Evolutionary conservation across 352 stramenopile genomes (phyloP), one percentile per base, ranked within the genome.

Genomic region (Blastocystis sp.): DNA sequence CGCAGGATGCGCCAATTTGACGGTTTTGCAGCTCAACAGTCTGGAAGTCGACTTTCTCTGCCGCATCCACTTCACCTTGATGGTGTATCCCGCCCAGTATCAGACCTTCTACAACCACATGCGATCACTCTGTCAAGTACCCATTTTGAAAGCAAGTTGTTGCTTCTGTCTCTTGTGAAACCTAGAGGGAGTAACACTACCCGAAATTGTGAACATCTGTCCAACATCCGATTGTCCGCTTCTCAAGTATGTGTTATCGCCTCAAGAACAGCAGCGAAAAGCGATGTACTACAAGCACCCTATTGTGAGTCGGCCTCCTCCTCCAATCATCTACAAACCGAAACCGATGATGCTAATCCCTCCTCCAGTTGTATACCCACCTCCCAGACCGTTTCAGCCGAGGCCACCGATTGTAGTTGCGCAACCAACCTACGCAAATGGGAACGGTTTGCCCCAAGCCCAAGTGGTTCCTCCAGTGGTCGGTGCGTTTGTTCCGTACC

Each of bases 41-140:
- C 42, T 78, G 2, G 67, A 78, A 42, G 67, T 78, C 4, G 67
- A 78, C 18, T 78, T 78, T n/a, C 27, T 78, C 11, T 78, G 67
- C 36, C 67, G 48, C 8, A 61, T 78, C 38, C 67, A 78, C 48
- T 78, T 78, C 36, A 36, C 67, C 29, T 38, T 78, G 32, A 38
- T 61, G 36, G 67, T 78, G n/a, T 78, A 61, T 40, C 42, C 67
- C 6, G 24, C 42, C 4, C 34, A 78, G 42, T 78, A 61, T 21
- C 44, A 61, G 7, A 29, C 24, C 9, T 78, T 78, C 24, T 78
- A 78, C 36, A 78, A 78, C 34, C 4, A 61, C 4, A 24, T 78
- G 24, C 40, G 67, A 7, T 14, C 4, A 0, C 42, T 59, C 0
- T 78, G 67, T 61, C 4, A 8, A 0, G 14, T n/a, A n/a, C 40